Conservation (phyloP, 140 eudicot species). For the Ambrosia hybrid region DNA sequence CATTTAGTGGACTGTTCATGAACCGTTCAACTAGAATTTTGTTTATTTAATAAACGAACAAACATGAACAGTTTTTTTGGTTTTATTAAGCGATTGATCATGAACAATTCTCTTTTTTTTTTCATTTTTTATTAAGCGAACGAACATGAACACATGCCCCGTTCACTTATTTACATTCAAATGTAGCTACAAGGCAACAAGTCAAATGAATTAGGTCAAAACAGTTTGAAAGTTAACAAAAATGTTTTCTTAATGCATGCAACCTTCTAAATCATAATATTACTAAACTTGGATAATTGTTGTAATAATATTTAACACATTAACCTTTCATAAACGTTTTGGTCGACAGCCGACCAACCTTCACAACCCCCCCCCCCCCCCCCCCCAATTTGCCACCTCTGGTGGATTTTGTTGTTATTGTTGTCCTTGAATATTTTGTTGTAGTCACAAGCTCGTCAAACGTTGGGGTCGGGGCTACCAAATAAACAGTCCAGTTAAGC, state of each 20-base stretch:
- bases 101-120: too few relatives aligned
- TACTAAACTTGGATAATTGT: background rate
- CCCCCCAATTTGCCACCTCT: background rate
- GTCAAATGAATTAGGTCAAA: background rate
- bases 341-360: too few relatives aligned
- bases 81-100: too few relatives aligned
- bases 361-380: too few relatives aligned
- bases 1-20: background rate
- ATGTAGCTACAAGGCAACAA: background rate
- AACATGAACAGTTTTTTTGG: background rate
- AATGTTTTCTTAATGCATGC: background rate
- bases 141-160: background rate
- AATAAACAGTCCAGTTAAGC: conserved; percentile 41
- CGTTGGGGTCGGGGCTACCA: conserved; percentile 63
- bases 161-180: background rate
- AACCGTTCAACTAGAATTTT: background rate
- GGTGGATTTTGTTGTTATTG: conserved; percentile 1
- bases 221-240: background rate
- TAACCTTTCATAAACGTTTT: background rate
- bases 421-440: conserved; percentile 34
- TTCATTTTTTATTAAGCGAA: background rate
- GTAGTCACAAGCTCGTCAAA: conserved; percentile 61
- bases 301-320: background rate
- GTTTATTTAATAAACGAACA: background rate
- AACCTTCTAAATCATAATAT: background rate